Evolutionary conservation across 108 stramenopile genomes (phyloP).

Genomic region (Conticribra guillardii): DNA sequence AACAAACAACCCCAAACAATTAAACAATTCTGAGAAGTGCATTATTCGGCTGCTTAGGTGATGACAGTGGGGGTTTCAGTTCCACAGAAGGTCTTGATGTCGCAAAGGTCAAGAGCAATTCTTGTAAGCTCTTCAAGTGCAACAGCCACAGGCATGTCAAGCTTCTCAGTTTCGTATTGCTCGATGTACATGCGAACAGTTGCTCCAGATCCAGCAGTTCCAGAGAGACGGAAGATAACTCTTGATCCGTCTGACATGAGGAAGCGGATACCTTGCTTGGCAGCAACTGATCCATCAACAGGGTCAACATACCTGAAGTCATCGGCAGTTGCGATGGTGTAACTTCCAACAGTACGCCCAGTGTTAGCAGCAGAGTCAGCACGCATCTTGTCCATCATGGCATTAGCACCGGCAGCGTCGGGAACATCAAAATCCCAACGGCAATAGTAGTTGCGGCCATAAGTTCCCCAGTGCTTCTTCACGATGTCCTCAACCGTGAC

Average conservation of each 20-base stretch:
- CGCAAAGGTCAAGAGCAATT: constrained; percentile 89
- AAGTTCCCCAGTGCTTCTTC: constrained; percentile 92
- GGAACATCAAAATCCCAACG: constrained; percentile 99
- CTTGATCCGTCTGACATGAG: constrained; percentile 95
- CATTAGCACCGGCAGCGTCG: constrained; percentile 78
- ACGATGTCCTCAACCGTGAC: constrained; percentile 97
- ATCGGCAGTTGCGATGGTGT: constrained; percentile 89
- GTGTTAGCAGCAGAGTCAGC: constrained; percentile 68
- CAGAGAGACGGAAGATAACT: constrained; percentile 97
- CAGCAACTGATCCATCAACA: constrained; percentile 93
- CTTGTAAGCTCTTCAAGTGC: constrained; percentile 87
- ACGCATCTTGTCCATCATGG: constrained; percentile 97
- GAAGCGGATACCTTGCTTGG: constrained; percentile 95
- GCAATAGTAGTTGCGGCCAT: constrained; percentile 98
- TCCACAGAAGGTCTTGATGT: constrained; percentile 91
- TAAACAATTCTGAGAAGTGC: too few relatives aligned
- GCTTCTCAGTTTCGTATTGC: constrained; percentile 93
- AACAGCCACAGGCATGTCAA: constrained; percentile 71
- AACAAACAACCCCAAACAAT: too few relatives aligned
- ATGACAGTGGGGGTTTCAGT: constrained; percentile 98
- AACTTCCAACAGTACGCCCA: constrained; percentile 76
- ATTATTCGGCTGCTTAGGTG: too few relatives aligned
- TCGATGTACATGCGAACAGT: constrained; percentile 99
- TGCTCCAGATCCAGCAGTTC: constrained; percentile 98
- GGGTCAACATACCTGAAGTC: constrained; percentile 98